phyloP scores from a whole-genome alignment of 2,329 filamentous ascomycete species.

The Ascochyta viciae-villosae region DNA sequence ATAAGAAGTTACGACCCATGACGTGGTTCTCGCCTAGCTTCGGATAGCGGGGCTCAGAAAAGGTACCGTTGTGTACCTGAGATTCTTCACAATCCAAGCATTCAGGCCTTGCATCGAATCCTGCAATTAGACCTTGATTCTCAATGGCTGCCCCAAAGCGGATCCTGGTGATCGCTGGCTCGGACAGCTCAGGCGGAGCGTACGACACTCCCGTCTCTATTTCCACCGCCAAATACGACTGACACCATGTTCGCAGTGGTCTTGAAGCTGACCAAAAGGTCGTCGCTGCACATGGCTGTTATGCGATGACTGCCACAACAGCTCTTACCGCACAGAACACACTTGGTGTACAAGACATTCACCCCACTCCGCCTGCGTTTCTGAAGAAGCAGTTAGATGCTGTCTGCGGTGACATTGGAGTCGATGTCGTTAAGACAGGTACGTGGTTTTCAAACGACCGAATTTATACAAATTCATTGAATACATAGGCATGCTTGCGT shows the following conservation, averaged over 20 bases:
- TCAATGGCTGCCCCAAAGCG: conserved; percentile 51
- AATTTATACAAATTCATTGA: conserved; percentile 7
- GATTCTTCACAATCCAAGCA: conserved; percentile 13
- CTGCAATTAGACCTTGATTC: neutral
- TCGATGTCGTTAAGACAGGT: conserved; percentile 94
- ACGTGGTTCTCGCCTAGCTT: conserved; percentile 34
- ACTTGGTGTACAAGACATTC: conserved; percentile 79
- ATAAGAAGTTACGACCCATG: conserved; percentile 14
- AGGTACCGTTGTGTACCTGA: conserved; percentile 15
- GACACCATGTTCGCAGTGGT: conserved; percentile 63
- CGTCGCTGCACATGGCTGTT: conserved; percentile 88
- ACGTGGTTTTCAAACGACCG: conserved; percentile 6
- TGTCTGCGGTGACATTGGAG: conserved; percentile 81
- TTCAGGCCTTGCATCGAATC: neutral
- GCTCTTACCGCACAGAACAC: conserved; percentile 98
- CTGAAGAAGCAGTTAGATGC: conserved; percentile 85
- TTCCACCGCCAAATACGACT: conserved; percentile 27
- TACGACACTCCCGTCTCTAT: conserved; percentile 53
- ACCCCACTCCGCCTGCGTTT: conserved; percentile 79
- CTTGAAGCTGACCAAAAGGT: conserved; percentile 97
- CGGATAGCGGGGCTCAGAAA: conserved; percentile 35
- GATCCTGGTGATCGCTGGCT: conserved; percentile 84
- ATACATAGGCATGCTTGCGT: conserved; percentile 78
- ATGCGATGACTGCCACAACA: conserved; percentile 95
- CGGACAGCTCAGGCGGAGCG: conserved; percentile 91